A percentile compares a stretch with the other conserved stretches of the same genome.
Conservation (phyloP, 495 filamentous ascomycete species). For the Chaetomium cochliodes region DNA sequence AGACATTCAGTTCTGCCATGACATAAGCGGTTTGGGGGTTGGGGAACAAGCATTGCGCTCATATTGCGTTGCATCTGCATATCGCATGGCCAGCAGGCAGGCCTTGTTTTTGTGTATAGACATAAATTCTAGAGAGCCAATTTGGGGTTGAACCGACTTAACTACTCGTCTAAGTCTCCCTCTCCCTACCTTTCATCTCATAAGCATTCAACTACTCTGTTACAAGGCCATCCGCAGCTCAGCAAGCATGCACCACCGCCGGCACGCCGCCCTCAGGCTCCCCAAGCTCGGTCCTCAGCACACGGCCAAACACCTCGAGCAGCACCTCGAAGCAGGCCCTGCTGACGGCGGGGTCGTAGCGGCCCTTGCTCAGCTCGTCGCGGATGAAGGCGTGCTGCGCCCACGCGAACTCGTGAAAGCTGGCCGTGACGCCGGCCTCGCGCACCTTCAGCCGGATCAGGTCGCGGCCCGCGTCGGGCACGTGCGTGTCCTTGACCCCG, state of each 20-base stretch:
- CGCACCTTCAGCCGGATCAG: slow-evolving; percentile 81
- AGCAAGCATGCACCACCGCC: slow-evolving; percentile 35
- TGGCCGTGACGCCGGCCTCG: slow-evolving; percentile 69
- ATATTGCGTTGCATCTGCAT: neutral
- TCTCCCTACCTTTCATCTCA: no score
- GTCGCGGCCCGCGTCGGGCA: slow-evolving; percentile 81
- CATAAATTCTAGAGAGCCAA: neutral
- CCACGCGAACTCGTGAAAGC: slow-evolving; percentile 86
- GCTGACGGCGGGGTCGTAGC: slow-evolving; percentile 84
- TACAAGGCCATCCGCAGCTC: neutral
- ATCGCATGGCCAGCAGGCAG: neutral
- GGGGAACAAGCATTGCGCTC: neutral
- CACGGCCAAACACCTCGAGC: slow-evolving; percentile 78
- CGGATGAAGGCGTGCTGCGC: slow-evolving; percentile 95
- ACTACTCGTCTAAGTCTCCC: neutral
- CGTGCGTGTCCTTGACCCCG: slow-evolving; percentile 86
- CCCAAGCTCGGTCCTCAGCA: slow-evolving; percentile 75
- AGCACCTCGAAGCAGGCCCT: slow-evolving; percentile 93
- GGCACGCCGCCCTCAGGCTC: slow-evolving; percentile 37
- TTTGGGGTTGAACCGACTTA: neutral
- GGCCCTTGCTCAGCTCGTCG: slow-evolving; percentile 90
- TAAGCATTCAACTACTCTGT: no score
- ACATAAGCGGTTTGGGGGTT: neutral
- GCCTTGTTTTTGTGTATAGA: neutral
- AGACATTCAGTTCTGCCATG: no score